Conservation (phyloP, 306 rosid genomes). For the Acacia acuminata region DNA sequence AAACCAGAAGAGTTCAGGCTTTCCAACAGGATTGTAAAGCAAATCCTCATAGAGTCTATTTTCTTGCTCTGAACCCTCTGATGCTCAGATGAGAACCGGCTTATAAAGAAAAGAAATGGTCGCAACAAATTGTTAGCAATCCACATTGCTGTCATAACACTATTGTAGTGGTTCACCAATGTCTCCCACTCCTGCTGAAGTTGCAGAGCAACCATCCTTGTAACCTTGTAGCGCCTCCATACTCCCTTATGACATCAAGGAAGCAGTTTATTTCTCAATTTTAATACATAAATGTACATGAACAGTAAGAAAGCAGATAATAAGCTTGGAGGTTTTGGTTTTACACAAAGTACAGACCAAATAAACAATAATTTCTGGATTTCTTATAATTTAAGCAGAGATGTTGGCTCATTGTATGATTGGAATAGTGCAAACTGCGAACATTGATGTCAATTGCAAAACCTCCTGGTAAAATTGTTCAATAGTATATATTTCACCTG, state of each 20-base stretch:
- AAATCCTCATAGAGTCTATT: constrained; percentile 50
- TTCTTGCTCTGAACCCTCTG: constrained; percentile 45
- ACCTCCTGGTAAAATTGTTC: constrained; percentile 1
- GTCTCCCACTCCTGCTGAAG: constrained; percentile 84
- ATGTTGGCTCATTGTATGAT: not conserved
- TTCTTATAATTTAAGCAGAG: not conserved
- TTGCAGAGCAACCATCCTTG: constrained; percentile 55
- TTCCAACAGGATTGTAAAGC: constrained; percentile 75
- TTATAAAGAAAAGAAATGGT: constrained; percentile 80
- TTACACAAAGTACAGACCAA: not conserved
- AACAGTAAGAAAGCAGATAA: constrained; percentile 9
- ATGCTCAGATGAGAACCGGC: constrained; percentile 46
- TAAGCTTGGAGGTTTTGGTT: constrained; percentile 14
- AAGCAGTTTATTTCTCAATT: constrained; percentile 18
- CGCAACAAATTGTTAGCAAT: constrained; percentile 65
- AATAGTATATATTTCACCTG: not conserved
- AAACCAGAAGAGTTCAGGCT: constrained; percentile 80
- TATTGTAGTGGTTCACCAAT: constrained; percentile 44
- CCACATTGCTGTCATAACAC: constrained; percentile 50
- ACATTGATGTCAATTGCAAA: constrained; percentile 1
- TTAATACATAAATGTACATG: constrained; percentile 13
- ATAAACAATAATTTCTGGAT: not conserved
- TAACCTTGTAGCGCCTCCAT: constrained; percentile 78
- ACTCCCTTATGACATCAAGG: constrained; percentile 62
- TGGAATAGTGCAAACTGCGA: not conserved